Conservation (phyloP, 306 rosid species). For the Pterocarpus santalinus region DNA sequence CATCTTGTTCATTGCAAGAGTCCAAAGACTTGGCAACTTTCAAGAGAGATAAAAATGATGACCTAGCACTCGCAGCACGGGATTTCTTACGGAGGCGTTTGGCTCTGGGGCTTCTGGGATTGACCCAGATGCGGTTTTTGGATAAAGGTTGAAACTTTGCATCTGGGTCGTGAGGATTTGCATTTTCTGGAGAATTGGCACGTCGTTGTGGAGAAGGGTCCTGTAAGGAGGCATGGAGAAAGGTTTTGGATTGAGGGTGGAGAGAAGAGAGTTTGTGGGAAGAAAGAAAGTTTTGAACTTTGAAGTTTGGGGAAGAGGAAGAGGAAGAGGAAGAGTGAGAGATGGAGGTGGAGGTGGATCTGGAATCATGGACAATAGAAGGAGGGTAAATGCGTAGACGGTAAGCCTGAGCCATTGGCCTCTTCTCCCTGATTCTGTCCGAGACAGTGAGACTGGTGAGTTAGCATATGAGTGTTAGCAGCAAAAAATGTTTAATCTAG, state of each 20-base stretch:
- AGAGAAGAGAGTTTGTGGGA: slow-evolving; percentile 43
- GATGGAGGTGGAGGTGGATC: slow-evolving; percentile 45
- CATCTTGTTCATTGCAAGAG: slow-evolving; percentile 55
- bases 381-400: slow-evolving; percentile 66
- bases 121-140: slow-evolving; percentile 71
- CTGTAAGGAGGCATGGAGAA: slow-evolving; percentile 67
- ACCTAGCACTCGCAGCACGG: slow-evolving; percentile 37
- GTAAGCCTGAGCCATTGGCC: slow-evolving; percentile 75
- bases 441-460: too few species aligned
- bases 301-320: slow-evolving; percentile 25
- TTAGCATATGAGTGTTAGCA: too few species aligned
- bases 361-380: slow-evolving; percentile 53
- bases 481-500: too few species aligned
- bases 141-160: slow-evolving; percentile 54
- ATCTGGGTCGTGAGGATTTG: slow-evolving; percentile 45
- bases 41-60: slow-evolving; percentile 53
- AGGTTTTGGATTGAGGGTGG: slow-evolving; percentile 46
- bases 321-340: slow-evolving; percentile 15
- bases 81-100: slow-evolving; percentile 61
- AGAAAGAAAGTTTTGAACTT: slow-evolving; percentile 27
- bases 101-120: slow-evolving; percentile 79
- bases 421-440: not conserved
- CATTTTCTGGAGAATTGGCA: slow-evolving; percentile 27
- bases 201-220: slow-evolving; percentile 40
- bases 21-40: slow-evolving; percentile 67